phyloP scores from a whole-genome alignment of 768 basidiomycete genomes.

The Epithele typhae region DNA sequence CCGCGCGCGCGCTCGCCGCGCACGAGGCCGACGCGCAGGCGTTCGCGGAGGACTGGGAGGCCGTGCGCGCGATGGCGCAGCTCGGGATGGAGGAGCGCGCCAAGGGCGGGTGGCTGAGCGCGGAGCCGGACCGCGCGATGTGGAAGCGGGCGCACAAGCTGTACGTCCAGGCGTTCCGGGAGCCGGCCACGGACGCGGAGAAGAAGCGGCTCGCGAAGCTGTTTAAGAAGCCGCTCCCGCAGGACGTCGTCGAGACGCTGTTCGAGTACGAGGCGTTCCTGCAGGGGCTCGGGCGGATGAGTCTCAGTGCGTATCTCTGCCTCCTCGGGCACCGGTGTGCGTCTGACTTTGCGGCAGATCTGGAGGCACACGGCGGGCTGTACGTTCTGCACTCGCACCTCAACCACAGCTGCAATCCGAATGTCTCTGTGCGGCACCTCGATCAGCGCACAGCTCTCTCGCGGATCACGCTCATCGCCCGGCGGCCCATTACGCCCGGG shows the following conservation, averaged over 20 bases:
- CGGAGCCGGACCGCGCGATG: conserved; percentile 55
- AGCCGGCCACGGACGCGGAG: conserved; percentile 44
- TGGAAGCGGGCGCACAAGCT: conserved; percentile 67
- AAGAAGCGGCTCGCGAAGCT: conserved; percentile 56
- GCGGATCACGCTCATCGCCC: conserved; percentile 73
- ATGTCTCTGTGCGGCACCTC: conserved; percentile 73
- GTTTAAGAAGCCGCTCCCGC: conserved; percentile 44
- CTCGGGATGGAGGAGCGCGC: conserved; percentile 68
- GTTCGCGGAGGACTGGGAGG: conserved; percentile 45
- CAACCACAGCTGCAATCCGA: conserved; percentile 83
- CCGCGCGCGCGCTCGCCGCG: conserved; percentile 58
- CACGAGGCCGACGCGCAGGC: conserved; percentile 41
- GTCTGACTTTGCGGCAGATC: conserved; percentile 32
- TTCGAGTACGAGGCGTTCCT: conserved; percentile 80
- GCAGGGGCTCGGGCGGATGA: conserved; percentile 70
- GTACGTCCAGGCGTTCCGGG: conserved; percentile 58
- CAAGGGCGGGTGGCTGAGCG: conserved; percentile 40
- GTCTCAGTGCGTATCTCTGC: conserved; percentile 54
- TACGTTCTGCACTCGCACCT: conserved; percentile 84
- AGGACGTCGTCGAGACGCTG: conserved; percentile 49
- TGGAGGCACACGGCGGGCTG: conserved; percentile 84
- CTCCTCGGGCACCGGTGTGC: not conserved
- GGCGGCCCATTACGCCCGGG: conserved; percentile 54
- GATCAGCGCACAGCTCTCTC: conserved; percentile 65
- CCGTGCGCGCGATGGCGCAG: conserved; percentile 60